Evolutionary conservation across 192 early-diverging fungal genomes (phyloP), one percentile per base, ranked within the genome.

Genomic region (Radiomyces spectabilis): DNA sequence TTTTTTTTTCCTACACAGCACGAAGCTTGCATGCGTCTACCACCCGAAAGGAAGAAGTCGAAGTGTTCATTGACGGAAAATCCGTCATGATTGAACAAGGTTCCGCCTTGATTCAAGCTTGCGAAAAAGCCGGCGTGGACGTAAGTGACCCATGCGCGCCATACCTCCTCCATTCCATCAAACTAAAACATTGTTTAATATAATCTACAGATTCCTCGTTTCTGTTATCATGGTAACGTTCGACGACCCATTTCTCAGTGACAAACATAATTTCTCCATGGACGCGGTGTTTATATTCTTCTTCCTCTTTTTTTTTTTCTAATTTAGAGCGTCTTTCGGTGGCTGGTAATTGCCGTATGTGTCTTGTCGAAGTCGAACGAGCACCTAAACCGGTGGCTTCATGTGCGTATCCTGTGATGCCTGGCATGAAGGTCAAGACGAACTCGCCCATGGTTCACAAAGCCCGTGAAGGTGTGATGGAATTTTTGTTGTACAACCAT

Each of bases 271-370:
- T n/a, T n/a, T n/a, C n/a, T n/a, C n/a, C n/a, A n/a, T n/a, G n/a
- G n/a, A n/a, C n/a, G n/a, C n/a, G n/a, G n/a, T n/a, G n/a, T n/a
- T n/a, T n/a, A n/a, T n/a, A 26, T 22, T 44, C 18, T 18, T 12
- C 42, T 44, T 9, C 8, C 42, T 0, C 7, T n/a, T 15, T n/a
- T n/a, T n/a, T 41, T 69, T 48, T 39, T 41, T 44, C 24, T 5
- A 18, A 16, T 12, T 84, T 89, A 77, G 91, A 94, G 66, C 89
- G 97, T 38, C 80, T 99, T 34, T 86, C 90, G 10, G 80, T 99
- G 46, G 97, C 97, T 9, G 97, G 97, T 65, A 99, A 99, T 82
- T 99, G 97, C 68, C 89, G 97, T 66, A 97, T 99, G 94, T 99
- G 97, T 66, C 81, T 99, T 53, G 95, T 99, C 25, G 97, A 99